Conservation (phyloP, 208 protist species). For the Sergeia podlipaevii region DNA sequence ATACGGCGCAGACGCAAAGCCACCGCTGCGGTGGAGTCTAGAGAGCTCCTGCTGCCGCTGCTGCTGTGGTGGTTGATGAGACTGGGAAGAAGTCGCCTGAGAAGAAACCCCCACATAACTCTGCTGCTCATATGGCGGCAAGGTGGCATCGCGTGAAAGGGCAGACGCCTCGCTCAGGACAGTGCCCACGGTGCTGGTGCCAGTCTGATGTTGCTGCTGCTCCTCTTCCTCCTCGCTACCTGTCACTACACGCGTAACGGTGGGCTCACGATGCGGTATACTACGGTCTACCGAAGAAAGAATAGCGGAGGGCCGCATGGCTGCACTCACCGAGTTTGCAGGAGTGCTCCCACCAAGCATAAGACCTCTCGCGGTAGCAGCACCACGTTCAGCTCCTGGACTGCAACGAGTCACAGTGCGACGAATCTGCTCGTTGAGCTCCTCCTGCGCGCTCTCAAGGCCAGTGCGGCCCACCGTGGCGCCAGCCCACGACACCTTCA, state of each 20-base stretch:
- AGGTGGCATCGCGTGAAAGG: not conserved
- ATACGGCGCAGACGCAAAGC: no score
- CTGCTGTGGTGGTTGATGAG: not conserved
- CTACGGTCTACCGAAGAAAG: slow-evolving; percentile 27
- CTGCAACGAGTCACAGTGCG: slow-evolving; percentile 1
- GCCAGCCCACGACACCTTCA: not conserved
- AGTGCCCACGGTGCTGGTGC: not conserved
- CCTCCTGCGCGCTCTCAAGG: slow-evolving; percentile 7
- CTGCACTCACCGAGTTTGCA: not conserved
- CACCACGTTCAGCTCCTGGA: not conserved
- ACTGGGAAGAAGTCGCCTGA: not conserved
- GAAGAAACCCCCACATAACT: not conserved
- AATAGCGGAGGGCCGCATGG: slow-evolving; percentile 31
- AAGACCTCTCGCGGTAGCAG: not conserved
- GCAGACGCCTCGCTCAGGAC: not conserved
- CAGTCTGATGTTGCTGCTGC: not conserved
- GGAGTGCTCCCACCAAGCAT: no score
- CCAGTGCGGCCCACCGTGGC: slow-evolving; percentile 6
- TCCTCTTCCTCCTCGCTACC: not conserved
- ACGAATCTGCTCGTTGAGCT: slow-evolving; percentile 2
- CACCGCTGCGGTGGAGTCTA: slow-evolving; percentile 1
- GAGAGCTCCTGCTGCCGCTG: not conserved
- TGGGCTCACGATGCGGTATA: not conserved
- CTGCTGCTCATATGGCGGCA: not conserved
- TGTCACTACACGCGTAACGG: not conserved